Conservation (phyloP, 1,139 yeast species). For the Meyerozyma smithsonii region DNA sequence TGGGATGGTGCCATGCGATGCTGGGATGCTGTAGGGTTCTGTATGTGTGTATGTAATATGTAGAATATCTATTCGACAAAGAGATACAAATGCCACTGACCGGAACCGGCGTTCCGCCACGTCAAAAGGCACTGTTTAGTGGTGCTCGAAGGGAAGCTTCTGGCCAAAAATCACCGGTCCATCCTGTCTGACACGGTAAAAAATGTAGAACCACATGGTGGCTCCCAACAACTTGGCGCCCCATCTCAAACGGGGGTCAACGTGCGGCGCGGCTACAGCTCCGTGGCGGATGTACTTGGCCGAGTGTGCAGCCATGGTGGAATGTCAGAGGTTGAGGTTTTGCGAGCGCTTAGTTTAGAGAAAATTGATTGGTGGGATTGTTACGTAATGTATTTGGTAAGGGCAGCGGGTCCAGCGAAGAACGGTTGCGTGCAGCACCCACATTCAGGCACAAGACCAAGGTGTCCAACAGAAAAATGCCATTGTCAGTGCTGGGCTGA, state of each 20-base stretch:
- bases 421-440: background rate
- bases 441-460: background rate
- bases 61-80: no score
- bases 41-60: no score
- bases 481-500: no score
- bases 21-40: no score
- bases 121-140: conserved; percentile 11
- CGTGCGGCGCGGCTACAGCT: conserved; percentile 50
- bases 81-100: no score
- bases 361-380: conserved; percentile 1
- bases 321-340: background rate
- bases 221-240: conserved; percentile 69
- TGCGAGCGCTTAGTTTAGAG: background rate
- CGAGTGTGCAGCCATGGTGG: conserved; percentile 36
- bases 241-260: conserved; percentile 50
- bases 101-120: no score
- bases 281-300: conserved; percentile 51
- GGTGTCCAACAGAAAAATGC: background rate
- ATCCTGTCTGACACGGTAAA: conserved; percentile 73
- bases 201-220: conserved; percentile 83
- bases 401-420: no score
- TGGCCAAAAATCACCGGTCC: conserved; percentile 51
- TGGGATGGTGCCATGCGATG: no score
- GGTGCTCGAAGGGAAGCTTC: conserved; percentile 41
- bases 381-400: background rate